Conservation (phyloP, 768 basidiomycete genomes). For the Cystobasidium ongulense region DNA sequence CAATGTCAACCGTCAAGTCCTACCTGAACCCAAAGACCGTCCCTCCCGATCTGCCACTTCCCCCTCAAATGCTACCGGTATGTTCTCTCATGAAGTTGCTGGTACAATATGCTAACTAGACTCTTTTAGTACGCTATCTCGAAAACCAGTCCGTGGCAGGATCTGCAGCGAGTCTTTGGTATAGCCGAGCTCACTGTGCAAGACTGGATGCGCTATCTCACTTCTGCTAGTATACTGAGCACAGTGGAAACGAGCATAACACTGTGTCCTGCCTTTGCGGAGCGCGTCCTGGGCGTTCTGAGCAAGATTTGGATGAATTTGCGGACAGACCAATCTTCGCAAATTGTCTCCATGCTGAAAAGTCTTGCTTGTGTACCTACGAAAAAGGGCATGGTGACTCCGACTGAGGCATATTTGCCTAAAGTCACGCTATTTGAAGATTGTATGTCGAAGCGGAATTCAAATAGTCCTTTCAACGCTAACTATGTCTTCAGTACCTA, state of each 20-base stretch:
- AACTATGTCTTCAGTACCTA: slow-evolving; percentile 15
- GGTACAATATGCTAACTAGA: background rate
- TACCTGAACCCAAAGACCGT: slow-evolving; percentile 66
- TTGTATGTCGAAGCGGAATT: slow-evolving; percentile 50
- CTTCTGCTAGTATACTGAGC: slow-evolving; percentile 50
- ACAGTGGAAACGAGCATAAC: slow-evolving; percentile 56
- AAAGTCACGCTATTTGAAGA: slow-evolving; percentile 84
- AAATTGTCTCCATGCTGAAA: slow-evolving; percentile 52
- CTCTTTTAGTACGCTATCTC: slow-evolving; percentile 51
- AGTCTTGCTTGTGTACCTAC: slow-evolving; percentile 62
- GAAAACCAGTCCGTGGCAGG: slow-evolving; percentile 53
- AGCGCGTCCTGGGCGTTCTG: slow-evolving; percentile 59
- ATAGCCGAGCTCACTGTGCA: slow-evolving; percentile 69
- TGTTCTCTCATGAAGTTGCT: background rate
- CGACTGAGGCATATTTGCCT: slow-evolving; percentile 60
- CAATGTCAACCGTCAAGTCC: slow-evolving; percentile 61
- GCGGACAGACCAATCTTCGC: slow-evolving; percentile 50
- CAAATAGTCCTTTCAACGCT: slow-evolving; percentile 63
- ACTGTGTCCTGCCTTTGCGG: slow-evolving; percentile 64
- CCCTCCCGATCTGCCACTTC: slow-evolving; percentile 66
- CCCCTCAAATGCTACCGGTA: slow-evolving; percentile 59
- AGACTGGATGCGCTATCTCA: slow-evolving; percentile 67
- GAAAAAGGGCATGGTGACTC: slow-evolving; percentile 61
- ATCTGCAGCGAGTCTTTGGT: slow-evolving; percentile 56
- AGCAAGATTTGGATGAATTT: slow-evolving; percentile 67